Percentiles rank a stretch among this genome's conserved stretches.
Conservation (phyloP, 2,329 filamentous ascomycete species). For the Aspergillus sclerotialis region DNA sequence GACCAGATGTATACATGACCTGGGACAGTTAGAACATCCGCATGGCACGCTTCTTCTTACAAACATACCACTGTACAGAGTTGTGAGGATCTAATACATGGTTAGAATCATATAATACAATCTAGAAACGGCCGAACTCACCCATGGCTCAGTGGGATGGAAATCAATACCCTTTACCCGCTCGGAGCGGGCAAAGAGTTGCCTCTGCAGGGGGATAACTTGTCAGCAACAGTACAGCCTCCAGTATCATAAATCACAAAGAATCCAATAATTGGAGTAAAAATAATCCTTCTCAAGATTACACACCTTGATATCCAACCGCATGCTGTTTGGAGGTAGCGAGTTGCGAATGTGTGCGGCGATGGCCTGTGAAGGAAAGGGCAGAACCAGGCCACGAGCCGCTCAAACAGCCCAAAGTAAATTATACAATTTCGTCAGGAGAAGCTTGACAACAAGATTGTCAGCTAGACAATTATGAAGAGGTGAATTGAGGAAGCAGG, state of each 20-base stretch:
- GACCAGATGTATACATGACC: conserved; percentile 99
- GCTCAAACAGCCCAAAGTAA: conserved; percentile 25
- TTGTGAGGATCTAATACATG: conserved; percentile 65
- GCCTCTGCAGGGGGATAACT: conserved; percentile 50
- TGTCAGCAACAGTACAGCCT: conserved; percentile 29
- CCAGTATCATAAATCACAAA: conserved; percentile 2
- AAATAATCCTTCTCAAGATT: conserved; percentile 3
- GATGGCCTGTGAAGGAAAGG: conserved; percentile 22
- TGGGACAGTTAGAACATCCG: conserved; percentile 32
- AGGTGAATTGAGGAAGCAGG: not conserved
- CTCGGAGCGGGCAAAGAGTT: conserved; percentile 83
- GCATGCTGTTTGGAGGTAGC: conserved; percentile 41
- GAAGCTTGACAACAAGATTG: conserved; percentile 3
- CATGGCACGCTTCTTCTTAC: conserved; percentile 3
- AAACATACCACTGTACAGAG: conserved; percentile 79
- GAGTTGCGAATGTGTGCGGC: conserved; percentile 28
- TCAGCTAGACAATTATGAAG: not conserved
- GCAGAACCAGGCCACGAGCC: conserved; percentile 25
- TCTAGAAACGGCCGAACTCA: conserved; percentile 34
- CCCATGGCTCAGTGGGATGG: conserved; percentile 94
- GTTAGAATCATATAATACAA: conserved; percentile 14
- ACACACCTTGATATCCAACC: conserved; percentile 54
- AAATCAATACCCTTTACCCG: conserved; percentile 97
- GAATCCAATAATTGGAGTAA: not conserved
- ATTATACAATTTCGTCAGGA: conserved; percentile 6